Conservation (phyloP, 192 early-diverging fungal species). For the Radiomyces spectabilis region DNA sequence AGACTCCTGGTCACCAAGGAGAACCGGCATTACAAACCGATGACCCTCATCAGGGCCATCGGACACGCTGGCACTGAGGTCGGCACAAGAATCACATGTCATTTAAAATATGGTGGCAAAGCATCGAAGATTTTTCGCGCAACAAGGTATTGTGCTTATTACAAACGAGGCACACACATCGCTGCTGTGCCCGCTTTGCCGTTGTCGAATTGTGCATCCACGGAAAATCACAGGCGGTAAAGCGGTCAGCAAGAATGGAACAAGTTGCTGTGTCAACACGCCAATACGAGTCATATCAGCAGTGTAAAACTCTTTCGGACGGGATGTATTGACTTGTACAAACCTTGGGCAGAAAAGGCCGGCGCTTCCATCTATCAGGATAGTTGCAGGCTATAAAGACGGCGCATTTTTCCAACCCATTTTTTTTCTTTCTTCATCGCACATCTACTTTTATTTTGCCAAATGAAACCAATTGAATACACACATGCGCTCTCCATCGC, state of each 20-base stretch:
- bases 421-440: too few relatives aligned
- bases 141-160: not conserved
- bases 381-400: too few relatives aligned
- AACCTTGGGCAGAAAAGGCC: too few relatives aligned
- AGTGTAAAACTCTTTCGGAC: not conserved
- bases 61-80: not conserved
- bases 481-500: too few relatives aligned
- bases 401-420: too few relatives aligned
- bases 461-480: too few relatives aligned
- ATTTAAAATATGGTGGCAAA: not conserved
- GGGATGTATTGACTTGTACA: not conserved
- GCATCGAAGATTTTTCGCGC: not conserved
- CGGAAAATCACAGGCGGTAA: not conserved
- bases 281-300: not conserved
- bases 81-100: not conserved
- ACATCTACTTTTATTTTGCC: too few relatives aligned
- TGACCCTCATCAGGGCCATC: not conserved
- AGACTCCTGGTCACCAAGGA: not conserved
- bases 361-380: too few relatives aligned
- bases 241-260: not conserved
- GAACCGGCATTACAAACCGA: not conserved
- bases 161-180: not conserved
- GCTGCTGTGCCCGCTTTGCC: not conserved
- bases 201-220: not conserved
- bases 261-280: not conserved